phyloP scores from a whole-genome alignment of 371 early-diverging fungal species.

The Circinella umbellata region DNA sequence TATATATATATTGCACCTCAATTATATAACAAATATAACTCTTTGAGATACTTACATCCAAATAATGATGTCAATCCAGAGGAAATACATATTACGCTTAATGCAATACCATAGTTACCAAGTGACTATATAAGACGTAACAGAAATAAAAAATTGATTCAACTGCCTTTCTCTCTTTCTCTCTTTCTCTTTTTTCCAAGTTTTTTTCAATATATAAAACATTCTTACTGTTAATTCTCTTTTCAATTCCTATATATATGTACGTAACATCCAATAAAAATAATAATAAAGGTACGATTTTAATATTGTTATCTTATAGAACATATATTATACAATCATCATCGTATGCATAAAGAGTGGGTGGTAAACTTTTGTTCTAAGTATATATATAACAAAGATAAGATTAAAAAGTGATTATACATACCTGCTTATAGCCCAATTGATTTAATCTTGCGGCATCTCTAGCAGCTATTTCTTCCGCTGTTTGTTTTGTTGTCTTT shows the following conservation, averaged over 20 bases:
- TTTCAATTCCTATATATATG: conserved; percentile 33
- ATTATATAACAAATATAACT: too few relatives aligned
- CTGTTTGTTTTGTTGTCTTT: conserved; percentile 16
- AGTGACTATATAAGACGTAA: conserved; percentile 31
- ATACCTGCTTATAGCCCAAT: conserved; percentile 46
- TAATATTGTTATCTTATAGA: too few relatives aligned
- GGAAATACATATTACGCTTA: conserved; percentile 45
- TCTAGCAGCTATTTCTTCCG: conserved; percentile 39
- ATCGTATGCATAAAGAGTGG: too few relatives aligned
- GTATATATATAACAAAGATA: background rate
- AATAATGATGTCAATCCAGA: conserved; percentile 46
- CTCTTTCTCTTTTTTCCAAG: too few relatives aligned
- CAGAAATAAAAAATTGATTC: too few relatives aligned
- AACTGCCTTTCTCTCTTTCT: too few relatives aligned
- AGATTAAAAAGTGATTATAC: background rate
- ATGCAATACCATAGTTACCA: conserved; percentile 43
- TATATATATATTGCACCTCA: too few relatives aligned
- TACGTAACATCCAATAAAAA: background rate
- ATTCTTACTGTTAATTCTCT: conserved; percentile 38
- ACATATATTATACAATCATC: too few relatives aligned
- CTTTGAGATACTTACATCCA: conserved; percentile 5
- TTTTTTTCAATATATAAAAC: background rate
- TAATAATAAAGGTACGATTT: too few relatives aligned
- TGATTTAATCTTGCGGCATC: conserved; percentile 43
- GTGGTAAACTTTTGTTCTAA: too few relatives aligned